Conservation (phyloP, 2,329 filamentous ascomycete species). For the Colletotrichum sp. region DNA sequence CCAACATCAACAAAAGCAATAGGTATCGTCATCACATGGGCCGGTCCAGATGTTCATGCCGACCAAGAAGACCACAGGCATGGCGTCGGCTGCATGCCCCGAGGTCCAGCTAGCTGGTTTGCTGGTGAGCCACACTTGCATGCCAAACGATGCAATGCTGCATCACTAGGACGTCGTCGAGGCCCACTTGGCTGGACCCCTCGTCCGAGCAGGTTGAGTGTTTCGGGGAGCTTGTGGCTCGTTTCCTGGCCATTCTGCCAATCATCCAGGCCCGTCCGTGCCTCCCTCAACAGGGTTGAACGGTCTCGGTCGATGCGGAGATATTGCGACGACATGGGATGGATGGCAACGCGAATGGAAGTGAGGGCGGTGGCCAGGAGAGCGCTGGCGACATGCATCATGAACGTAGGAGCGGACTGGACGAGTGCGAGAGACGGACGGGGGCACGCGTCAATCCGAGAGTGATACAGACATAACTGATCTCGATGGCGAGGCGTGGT, state of each 20-base stretch:
- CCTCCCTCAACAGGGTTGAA: neutral
- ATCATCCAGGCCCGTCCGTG: neutral
- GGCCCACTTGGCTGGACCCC: conserved; percentile 15
- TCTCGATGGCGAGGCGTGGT: neutral
- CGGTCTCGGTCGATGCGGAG: neutral
- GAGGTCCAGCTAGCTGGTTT: neutral
- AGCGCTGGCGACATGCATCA: neutral
- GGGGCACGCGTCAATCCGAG: neutral
- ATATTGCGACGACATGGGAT: neutral
- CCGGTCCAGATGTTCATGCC: neutral
- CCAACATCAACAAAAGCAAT: neutral
- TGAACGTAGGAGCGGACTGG: neutral
- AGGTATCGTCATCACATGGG: conserved; percentile 8
- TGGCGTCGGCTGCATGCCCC: neutral
- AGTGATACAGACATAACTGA: neutral
- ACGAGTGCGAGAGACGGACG: neutral
- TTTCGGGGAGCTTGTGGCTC: conserved; percentile 9
- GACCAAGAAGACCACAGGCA: neutral
- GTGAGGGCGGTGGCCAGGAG: neutral
- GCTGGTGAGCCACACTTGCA: conserved; percentile 12
- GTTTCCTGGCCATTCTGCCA: neutral
- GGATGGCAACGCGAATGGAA: conserved; percentile 3
- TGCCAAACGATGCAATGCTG: conserved; percentile 19
- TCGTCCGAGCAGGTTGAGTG: neutral
- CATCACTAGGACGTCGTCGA: conserved; percentile 4